A percentile compares a stretch with the other conserved stretches of the same genome.
Conservation (phyloP, 257 asterid species). For the Echites panduratus region DNA sequence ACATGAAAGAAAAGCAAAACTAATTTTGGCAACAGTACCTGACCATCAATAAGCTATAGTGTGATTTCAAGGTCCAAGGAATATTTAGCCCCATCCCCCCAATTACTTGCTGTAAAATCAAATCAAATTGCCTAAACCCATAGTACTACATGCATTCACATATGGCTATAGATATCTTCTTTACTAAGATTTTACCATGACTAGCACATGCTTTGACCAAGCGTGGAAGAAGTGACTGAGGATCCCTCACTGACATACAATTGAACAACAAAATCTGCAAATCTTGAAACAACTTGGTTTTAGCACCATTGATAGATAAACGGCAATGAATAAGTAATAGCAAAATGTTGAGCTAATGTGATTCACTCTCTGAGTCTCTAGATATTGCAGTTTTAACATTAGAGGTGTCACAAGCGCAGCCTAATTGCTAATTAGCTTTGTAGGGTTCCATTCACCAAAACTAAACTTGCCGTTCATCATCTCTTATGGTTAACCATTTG, state of each 20-base stretch:
- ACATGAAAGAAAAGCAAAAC: neutral
- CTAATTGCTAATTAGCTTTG: neutral
- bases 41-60: neutral
- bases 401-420: neutral
- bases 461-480: neutral
- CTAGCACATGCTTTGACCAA: slow-evolving; percentile 61
- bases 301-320: slow-evolving; percentile 2
- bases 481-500: neutral
- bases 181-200: slow-evolving; percentile 57
- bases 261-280: slow-evolving; percentile 95
- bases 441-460: neutral
- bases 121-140: neutral
- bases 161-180: neutral
- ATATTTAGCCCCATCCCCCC: neutral
- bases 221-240: slow-evolving; percentile 86
- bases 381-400: neutral
- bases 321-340: neutral
- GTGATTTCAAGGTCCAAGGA: neutral
- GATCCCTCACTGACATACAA: slow-evolving; percentile 97
- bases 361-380: neutral
- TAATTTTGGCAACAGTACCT: neutral
- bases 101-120: neutral
- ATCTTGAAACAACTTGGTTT: neutral
- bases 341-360: neutral
- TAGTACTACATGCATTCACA: neutral